phyloP scores from a whole-genome alignment of 257 asterid species.

The Solanum arcanum region DNA sequence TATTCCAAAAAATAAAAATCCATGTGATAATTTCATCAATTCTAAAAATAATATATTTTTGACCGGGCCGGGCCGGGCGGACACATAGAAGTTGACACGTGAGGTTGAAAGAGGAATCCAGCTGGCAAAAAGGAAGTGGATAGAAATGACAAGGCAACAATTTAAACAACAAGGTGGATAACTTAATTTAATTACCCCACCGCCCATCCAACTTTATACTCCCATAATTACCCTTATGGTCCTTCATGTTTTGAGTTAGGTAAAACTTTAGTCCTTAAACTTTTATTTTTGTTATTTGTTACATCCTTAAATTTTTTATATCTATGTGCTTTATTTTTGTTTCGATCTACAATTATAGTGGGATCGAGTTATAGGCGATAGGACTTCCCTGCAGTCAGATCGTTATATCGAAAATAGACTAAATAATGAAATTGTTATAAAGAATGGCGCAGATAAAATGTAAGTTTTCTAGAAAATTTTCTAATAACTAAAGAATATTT shows the following conservation, averaged over 20 bases:
- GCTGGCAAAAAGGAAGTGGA: constrained; percentile 34
- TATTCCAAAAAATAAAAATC: too few relatives aligned
- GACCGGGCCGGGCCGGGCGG: too few relatives aligned
- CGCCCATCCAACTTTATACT: neutral
- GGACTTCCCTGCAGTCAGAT: too few relatives aligned
- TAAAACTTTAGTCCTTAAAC: neutral
- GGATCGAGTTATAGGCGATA: too few relatives aligned
- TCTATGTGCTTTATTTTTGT: neutral
- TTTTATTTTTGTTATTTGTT: neutral
- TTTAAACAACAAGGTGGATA: constrained; percentile 5
- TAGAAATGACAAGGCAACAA: constrained; percentile 33
- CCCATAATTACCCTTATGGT: neutral
- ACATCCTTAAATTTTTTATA: neutral
- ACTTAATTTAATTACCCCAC: constrained; percentile 1
- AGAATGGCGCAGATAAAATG: too few relatives aligned
- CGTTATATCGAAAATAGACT: too few relatives aligned
- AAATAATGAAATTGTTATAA: too few relatives aligned
- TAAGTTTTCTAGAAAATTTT: too few relatives aligned
- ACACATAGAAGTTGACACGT: constrained; percentile 42
- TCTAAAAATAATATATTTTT: too few relatives aligned
- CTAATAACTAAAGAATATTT: too few relatives aligned
- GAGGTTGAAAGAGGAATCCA: constrained; percentile 24
- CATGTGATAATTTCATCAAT: too few relatives aligned
- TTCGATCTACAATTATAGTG: neutral
- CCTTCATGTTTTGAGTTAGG: neutral